These are phyloP conservation scores for Coprinopsis marcescibilis DNA, from an alignment of 768 basidiomycete species.

Conservation along the genomic window DNA sequence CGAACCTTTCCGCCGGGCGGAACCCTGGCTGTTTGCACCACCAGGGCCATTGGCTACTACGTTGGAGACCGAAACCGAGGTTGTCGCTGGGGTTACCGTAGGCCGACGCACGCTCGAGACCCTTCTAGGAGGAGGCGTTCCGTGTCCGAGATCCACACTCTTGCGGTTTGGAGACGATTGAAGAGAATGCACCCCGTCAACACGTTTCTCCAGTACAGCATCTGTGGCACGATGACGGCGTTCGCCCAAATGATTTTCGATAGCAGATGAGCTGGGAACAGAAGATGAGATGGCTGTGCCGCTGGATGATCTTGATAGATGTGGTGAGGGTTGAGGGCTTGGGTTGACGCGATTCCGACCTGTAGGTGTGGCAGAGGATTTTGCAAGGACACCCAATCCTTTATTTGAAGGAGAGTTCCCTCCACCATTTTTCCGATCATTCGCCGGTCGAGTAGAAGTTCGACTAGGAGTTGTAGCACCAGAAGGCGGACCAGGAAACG, in stretches of 20 bases:
- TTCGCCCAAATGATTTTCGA: constrained; percentile 36
- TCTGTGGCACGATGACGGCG: constrained; percentile 41
- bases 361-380: constrained; percentile 24
- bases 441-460: constrained; percentile 1
- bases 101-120: constrained; percentile 38
- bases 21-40: constrained; percentile 15
- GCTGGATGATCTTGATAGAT: constrained; percentile 35
- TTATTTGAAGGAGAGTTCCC: constrained; percentile 37
- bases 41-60: constrained; percentile 30
- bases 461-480: constrained; percentile 25
- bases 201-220: constrained; percentile 35
- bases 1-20: not conserved
- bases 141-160: constrained; percentile 48
- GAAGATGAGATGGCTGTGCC: constrained; percentile 37
- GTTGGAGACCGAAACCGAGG: constrained; percentile 36
- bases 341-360: constrained; percentile 39
- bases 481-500: constrained; percentile 25
- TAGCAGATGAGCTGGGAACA: constrained; percentile 38
- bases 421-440: constrained; percentile 44
- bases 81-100: constrained; percentile 35
- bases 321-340: constrained; percentile 45
- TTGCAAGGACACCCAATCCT: constrained; percentile 22
- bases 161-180: constrained; percentile 61
- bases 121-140: constrained; percentile 36
- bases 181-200: constrained; percentile 42